A percentile compares a stretch with the other conserved stretches of the same genome.
Evolutionary conservation across 768 basidiomycete species (phyloP).

Genomic region (Panellus pusillus): DNA sequence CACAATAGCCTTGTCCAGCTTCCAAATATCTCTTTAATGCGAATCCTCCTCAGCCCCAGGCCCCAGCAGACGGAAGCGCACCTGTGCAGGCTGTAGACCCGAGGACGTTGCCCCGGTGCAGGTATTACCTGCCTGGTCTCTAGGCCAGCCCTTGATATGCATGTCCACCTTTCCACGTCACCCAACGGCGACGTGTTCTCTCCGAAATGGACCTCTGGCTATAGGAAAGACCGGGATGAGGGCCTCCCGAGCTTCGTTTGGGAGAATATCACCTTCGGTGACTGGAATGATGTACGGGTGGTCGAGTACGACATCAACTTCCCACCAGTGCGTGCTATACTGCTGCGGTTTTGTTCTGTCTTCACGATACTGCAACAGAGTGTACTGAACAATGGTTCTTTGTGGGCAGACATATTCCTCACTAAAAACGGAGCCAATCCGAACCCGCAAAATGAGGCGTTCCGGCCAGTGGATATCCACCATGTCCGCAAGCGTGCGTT

Average conservation of each 20-base stretch:
- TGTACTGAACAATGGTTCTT: slow-evolving; percentile 74
- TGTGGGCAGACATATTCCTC: slow-evolving; percentile 85
- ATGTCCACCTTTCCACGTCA: slow-evolving; percentile 72
- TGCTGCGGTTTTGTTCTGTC: not conserved
- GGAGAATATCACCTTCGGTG: slow-evolving; percentile 76
- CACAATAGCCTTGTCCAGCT: slow-evolving; percentile 32
- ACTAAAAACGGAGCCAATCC: slow-evolving; percentile 65
- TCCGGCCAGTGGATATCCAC: slow-evolving; percentile 58
- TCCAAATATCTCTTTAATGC: slow-evolving; percentile 43
- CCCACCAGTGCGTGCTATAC: slow-evolving; percentile 53
- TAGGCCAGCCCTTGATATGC: slow-evolving; percentile 64
- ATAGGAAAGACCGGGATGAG: slow-evolving; percentile 47
- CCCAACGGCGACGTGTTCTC: slow-evolving; percentile 62
- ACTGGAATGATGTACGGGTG: slow-evolving; percentile 63
- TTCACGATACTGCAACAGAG: slow-evolving; percentile 39
- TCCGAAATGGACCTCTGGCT: slow-evolving; percentile 49
- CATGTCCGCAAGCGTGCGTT: slow-evolving; percentile 73
- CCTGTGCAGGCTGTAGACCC: slow-evolving; percentile 41
- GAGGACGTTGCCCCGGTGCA: slow-evolving; percentile 54
- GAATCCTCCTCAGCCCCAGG: slow-evolving; percentile 26
- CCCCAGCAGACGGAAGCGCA: slow-evolving; percentile 16
- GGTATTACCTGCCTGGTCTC: slow-evolving; percentile 57
- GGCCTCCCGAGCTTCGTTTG: slow-evolving; percentile 70
- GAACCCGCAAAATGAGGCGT: slow-evolving; percentile 56
- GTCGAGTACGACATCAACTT: slow-evolving; percentile 62